Conservation (phyloP, 1,139 yeast genomes). For the Taphrina deformans region DNA sequence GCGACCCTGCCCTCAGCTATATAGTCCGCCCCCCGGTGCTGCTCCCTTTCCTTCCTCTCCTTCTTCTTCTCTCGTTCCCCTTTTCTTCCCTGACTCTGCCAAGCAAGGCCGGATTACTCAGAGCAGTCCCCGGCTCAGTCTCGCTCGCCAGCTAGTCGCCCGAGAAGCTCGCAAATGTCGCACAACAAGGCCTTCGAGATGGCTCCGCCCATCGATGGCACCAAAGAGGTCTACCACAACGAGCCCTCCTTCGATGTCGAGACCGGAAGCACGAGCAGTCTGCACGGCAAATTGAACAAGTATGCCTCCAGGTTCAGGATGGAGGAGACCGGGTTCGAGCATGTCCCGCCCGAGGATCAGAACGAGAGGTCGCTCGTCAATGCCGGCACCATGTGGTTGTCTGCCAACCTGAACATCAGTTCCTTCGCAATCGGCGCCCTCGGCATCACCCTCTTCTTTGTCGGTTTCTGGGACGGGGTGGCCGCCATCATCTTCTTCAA, state of each 20-base stretch:
- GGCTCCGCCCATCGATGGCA: conserved; percentile 6
- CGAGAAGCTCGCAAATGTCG: not conserved
- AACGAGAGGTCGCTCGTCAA: conserved; percentile 7
- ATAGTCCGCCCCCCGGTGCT: too few species aligned
- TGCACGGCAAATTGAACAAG: conserved; percentile 10
- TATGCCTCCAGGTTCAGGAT: conserved; percentile 19
- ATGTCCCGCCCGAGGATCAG: conserved; percentile 24
- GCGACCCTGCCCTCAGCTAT: too few species aligned
- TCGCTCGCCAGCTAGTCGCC: not conserved
- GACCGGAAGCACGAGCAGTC: conserved; percentile 1
- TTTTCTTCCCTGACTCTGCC: not conserved
- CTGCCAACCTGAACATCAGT: conserved; percentile 86
- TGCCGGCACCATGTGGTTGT: conserved; percentile 47
- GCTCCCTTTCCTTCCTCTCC: not conserved
- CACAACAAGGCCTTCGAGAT: conserved; percentile 11
- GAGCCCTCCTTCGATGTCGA: conserved; percentile 9
- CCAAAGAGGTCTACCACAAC: conserved; percentile 8
- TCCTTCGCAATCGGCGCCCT: conserved; percentile 79
- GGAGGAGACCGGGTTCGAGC: conserved; percentile 28
- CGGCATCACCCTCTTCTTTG: conserved; percentile 56
- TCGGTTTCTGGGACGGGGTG: conserved; percentile 66
- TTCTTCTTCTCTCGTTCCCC: not conserved
- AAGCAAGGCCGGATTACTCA: too few species aligned
- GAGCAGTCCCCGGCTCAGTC: not conserved
- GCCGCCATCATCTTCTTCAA: conserved; percentile 69